Conservation (phyloP, 2,329 filamentous ascomycete species). For the Alternaria panax region DNA sequence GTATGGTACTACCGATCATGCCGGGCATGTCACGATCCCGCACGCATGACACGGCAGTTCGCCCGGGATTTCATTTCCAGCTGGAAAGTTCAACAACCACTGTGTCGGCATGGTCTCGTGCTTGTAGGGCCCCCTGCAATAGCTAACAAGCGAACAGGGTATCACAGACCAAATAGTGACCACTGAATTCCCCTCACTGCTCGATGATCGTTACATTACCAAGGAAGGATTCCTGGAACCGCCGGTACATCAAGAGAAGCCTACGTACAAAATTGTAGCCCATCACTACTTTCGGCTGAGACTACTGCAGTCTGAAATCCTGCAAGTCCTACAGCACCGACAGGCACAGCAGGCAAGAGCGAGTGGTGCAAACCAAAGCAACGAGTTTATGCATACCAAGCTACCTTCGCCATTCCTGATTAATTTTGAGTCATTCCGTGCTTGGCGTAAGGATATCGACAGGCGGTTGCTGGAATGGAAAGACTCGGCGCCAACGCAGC, state of each 20-base stretch:
- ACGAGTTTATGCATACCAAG: conserved; percentile 78
- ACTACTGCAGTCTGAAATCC: conserved; percentile 89
- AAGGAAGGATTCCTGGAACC: conserved; percentile 74
- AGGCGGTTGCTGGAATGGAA: conserved; percentile 86
- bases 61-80: neutral
- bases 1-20: neutral
- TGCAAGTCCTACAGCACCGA: conserved; percentile 91
- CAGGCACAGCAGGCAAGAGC: conserved; percentile 81
- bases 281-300: conserved; percentile 92
- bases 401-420: conserved; percentile 85
- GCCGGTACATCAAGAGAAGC: conserved; percentile 63
- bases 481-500: conserved; percentile 75
- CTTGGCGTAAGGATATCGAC: conserved; percentile 89
- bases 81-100: too few species aligned
- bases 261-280: conserved; percentile 89
- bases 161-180: conserved; percentile 97
- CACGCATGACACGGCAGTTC: neutral
- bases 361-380: conserved; percentile 68
- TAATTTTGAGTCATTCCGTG: conserved; percentile 82
- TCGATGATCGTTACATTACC: conserved; percentile 90
- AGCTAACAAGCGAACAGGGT: conserved; percentile 48
- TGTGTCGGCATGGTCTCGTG: too few species aligned
- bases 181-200: conserved; percentile 87
- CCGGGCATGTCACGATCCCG: neutral
- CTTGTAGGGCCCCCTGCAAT: neutral